Conservation (phyloP, 2,329 filamentous ascomycete genomes). For the Diaporthe vexans region DNA sequence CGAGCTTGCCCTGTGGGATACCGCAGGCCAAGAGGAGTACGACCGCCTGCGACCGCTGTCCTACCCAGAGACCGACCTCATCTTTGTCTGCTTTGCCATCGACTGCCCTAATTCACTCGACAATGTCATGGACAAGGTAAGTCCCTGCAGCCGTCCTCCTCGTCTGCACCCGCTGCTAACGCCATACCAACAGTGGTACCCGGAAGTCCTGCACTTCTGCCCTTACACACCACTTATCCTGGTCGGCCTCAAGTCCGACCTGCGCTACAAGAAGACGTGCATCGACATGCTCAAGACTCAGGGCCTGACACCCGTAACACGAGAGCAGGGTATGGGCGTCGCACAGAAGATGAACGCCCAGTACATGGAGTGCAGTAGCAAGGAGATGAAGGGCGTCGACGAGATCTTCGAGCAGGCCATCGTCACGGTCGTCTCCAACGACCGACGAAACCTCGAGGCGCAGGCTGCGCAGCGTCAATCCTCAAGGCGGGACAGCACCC, state of each 20-base stretch:
- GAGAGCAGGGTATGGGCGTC: constrained; percentile 88
- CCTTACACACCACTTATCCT: constrained; percentile 96
- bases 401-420: constrained; percentile 96
- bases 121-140: constrained; percentile 99
- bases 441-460: constrained; percentile 73
- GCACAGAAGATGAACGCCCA: constrained; percentile 93
- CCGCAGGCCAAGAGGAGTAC: constrained; percentile 98
- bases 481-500: constrained; percentile 52
- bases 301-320: constrained; percentile 93
- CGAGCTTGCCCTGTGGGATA: constrained; percentile 98
- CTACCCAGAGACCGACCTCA: constrained; percentile 96
- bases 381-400: constrained; percentile 95
- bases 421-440: constrained; percentile 87
- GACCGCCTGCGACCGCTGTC: constrained; percentile 95
- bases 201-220: constrained; percentile 98
- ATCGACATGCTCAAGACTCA: constrained; percentile 99
- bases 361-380: constrained; percentile 99
- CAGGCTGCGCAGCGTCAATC: constrained; percentile 55
- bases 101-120: constrained; percentile 98
- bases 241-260: constrained; percentile 95
- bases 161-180: neutral
- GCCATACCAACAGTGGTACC: constrained; percentile 83
- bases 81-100: constrained; percentile 99
- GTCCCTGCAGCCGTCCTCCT: constrained; percentile 44
- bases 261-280: constrained; percentile 94